Conservation (phyloP, 163 green algal genomes). For the Chlamydomonas reinhardtii region DNA sequence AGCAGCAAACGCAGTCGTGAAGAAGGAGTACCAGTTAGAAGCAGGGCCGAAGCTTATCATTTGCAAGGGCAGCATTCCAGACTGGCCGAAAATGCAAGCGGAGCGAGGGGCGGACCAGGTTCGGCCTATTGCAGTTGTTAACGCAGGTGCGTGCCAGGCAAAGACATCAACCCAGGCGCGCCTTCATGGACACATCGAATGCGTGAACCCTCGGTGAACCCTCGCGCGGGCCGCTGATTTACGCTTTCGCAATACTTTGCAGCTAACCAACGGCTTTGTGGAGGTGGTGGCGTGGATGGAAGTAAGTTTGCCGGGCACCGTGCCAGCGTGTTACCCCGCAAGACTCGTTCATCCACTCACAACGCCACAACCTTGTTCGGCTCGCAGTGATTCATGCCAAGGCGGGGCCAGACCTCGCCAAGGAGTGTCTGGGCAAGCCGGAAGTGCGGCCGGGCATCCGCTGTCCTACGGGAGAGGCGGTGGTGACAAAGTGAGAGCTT, state of each 20-base stretch:
- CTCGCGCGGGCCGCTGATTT: neutral
- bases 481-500: slow-evolving; percentile 33
- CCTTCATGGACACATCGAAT: neutral
- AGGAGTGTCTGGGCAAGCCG: slow-evolving; percentile 18
- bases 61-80: slow-evolving; percentile 39
- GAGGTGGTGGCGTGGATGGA: slow-evolving; percentile 47
- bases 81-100: slow-evolving; percentile 42
- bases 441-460: slow-evolving; percentile 40
- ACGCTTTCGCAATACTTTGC: neutral
- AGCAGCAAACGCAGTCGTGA: neutral
- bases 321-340: no score
- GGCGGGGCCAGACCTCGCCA: slow-evolving; percentile 28
- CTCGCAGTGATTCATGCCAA: slow-evolving; percentile 40
- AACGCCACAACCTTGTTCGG: neutral
- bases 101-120: slow-evolving; percentile 16
- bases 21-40: slow-evolving; percentile 23
- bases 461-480: slow-evolving; percentile 38
- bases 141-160: neutral
- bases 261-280: slow-evolving; percentile 47
- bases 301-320: neutral
- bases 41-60: slow-evolving; percentile 22
- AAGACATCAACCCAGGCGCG: neutral
- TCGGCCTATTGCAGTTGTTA: slow-evolving; percentile 12
- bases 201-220: neutral
- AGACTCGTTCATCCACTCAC: no score